Percentiles rank a stretch among this genome's conserved stretches.
These are phyloP conservation scores for Hanseniaspora thailandica DNA, from an alignment of 805 yeast species.

Conservation along the genomic window DNA sequence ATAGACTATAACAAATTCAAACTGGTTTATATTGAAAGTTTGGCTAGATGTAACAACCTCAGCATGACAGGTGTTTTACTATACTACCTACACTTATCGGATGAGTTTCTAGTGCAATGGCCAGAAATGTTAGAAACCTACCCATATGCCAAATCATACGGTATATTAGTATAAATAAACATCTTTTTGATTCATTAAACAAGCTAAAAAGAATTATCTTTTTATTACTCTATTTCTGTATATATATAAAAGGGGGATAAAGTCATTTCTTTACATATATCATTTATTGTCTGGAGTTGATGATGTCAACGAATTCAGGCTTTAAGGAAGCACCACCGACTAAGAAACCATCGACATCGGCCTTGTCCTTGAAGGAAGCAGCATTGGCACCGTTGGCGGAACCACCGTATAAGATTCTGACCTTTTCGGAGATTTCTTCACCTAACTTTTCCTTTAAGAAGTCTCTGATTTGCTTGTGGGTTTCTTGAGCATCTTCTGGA, in stretches of 20 bases:
- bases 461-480: conserved; percentile 79
- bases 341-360: conserved; percentile 94
- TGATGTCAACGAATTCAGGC: conserved; percentile 93
- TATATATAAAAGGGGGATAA: background rate
- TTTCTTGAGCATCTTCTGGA: conserved; percentile 93
- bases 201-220: background rate
- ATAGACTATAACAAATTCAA: conserved; percentile 32
- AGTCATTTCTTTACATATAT: background rate
- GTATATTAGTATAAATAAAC: conserved; percentile 48
- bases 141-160: conserved; percentile 59
- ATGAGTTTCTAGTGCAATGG: conserved; percentile 89
- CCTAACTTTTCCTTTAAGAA: conserved; percentile 71
- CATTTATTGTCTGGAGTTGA: conserved; percentile 72
- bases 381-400: conserved; percentile 94
- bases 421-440: conserved; percentile 57
- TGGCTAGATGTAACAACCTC: conserved; percentile 66
- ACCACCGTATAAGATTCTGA: conserved; percentile 96
- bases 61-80: conserved; percentile 68
- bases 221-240: background rate
- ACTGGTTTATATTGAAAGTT: conserved; percentile 71
- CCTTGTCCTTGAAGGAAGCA: conserved; percentile 75
- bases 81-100: conserved; percentile 46
- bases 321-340: conserved; percentile 99
- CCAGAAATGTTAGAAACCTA: conserved; percentile 41
- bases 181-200: conserved; percentile 3